Evolutionary conservation across 345 rosid genomes (phyloP), one percentile per base, ranked within the genome.

Genomic region (Luvunga scandens): DNA sequence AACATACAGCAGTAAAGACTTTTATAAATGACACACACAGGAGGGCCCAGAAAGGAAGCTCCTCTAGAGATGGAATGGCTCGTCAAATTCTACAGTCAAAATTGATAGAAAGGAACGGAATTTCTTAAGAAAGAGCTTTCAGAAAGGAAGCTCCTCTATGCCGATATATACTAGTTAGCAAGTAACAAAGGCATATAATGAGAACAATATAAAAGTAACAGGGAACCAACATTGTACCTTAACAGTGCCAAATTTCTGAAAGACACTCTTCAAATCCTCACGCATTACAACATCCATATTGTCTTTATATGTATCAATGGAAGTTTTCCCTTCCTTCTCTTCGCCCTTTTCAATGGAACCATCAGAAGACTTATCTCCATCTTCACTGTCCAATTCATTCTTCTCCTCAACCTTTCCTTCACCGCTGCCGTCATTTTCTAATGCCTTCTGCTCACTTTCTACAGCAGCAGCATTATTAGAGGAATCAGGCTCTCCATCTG

Each of bases 241-340:
- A 62, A 96, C 92, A 83, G 80, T 87, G 77, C 98, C 99, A 67
- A 90, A 94, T 78, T 86, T 92, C 48, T 81, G 80, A 69, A 92
- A 91, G 62, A 90, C 77, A 18, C 81, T 87, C 89, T 92, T 96
- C 83, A 96, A 87, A 90, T 96, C 99, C 84, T 96, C 98, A 1
- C 98, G 98, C 80, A 90, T 31, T 31, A 96, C 95, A 82, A 94
- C 93, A 80, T 96, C 87, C 83, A 78, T 85, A 60, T 87, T 83
- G 70, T 92, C 80, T 72, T 86, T 88, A 75, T 85, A 88, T 72
- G 81, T 80, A 64, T 85, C 85, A 75, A 87, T 73, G 38, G 85
- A 82, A 45, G 87, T 74, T 77, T 85, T 90, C 71, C 78, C 89
- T 78, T 82, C 89, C 38, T 79, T 88, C 61, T 67, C 83, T 77